Base-by-base conservation (phyloP, 2,329 filamentous ascomycete genomes). In the Aquanectria penicillioides region DNA sequence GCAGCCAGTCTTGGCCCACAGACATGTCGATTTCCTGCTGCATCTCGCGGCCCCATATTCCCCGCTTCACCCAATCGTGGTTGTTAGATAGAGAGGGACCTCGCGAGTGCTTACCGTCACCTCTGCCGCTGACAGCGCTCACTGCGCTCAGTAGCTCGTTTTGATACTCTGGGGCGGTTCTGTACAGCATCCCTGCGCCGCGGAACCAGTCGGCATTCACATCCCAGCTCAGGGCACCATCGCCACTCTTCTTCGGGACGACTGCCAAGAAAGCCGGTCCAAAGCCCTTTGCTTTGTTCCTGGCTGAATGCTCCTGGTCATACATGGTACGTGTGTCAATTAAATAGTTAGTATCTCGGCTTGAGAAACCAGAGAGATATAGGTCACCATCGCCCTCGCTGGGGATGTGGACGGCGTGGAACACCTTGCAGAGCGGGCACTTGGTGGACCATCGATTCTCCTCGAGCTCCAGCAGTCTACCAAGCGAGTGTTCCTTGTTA, bases 401-500 rank as follows among this genome's bases (percentile, higher is more conserved):
- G 4, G 71, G 64, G 8, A 75, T 69, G 36, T 74, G 74, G 1
- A 75, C 69, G 5, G 71, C 69, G 58, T 70, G 68, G 4, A 76
- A 74, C 7, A 76, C 65, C 61, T 70, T 74, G 65, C 74, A 76
- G 5, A 76, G 67, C 4, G 74, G 74, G 28, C 74, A 76, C 46
- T 73, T 73, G 36, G 73, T 69, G 0, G 67, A 63, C 71, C 71
- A 73, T 29, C 71, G 70, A 48, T 73, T 69, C 50, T 75, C 71
- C 22, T 73, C 71, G 4, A 75, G 64, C 15, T 69, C 68, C 28
- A 64, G 65, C 29, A 75, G 63, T 0, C 64, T 65, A 0, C 67
- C 64, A 13, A 76, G 44, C 1, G 73, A 66, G 44, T 72, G 64
- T 59, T 75, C 74, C 38, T 70, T 69, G 22, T 68, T 69, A 40